Conservation (phyloP, 805 yeast species). For the Nakazawaea populi region DNA sequence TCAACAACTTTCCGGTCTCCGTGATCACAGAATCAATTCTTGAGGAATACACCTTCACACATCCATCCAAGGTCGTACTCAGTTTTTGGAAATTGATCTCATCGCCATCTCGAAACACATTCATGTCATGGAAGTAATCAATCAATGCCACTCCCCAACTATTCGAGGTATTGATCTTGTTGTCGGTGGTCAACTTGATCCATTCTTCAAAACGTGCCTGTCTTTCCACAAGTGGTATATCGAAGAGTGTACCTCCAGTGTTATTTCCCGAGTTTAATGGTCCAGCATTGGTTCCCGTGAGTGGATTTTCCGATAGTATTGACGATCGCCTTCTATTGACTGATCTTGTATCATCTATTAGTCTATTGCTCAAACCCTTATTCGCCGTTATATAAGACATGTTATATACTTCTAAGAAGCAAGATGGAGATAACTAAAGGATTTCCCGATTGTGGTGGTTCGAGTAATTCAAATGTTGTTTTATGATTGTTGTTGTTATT, state of each 20-base stretch:
- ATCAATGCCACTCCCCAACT: constrained; percentile 46
- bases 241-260: not conserved
- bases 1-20: constrained; percentile 37
- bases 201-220: constrained; percentile 35
- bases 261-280: not conserved
- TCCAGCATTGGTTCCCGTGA: not conserved
- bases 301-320: not conserved
- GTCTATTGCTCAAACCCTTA: not conserved
- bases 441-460: no score
- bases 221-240: constrained; percentile 6
- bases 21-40: constrained; percentile 36
- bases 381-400: constrained; percentile 7
- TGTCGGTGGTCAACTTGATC: constrained; percentile 41
- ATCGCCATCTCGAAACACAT: constrained; percentile 37
- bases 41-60: constrained; percentile 43
- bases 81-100: constrained; percentile 40
- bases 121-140: constrained; percentile 47
- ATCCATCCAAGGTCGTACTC: constrained; percentile 47
- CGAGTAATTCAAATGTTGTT: no score
- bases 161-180: constrained; percentile 42
- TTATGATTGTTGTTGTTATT: no score
- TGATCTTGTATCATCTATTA: constrained; percentile 1
- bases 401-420: not conserved
- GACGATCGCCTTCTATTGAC: constrained; percentile 4
- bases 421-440: no score